A percentile compares a stretch with the other conserved stretches of the same genome.
These are phyloP conservation scores for Exsudoporus frostii DNA, from an alignment of 768 basidiomycete species.

Conservation along the genomic window DNA sequence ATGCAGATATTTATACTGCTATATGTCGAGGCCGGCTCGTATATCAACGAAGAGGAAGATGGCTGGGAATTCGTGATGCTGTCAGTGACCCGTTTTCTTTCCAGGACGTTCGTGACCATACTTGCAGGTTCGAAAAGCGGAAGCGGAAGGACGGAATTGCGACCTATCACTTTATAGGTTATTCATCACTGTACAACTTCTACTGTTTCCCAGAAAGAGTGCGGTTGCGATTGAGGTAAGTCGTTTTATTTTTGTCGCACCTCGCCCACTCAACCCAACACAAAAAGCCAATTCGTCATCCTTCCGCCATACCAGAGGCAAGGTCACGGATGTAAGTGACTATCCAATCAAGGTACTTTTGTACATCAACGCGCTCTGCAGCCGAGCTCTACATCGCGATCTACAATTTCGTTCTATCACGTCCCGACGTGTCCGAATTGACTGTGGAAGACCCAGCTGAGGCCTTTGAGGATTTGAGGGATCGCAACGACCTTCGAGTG, in stretches of 20 bases:
- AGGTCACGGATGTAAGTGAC: constrained; percentile 82
- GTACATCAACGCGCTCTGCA: constrained; percentile 26
- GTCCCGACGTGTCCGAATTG: constrained; percentile 76
- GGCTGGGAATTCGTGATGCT: constrained; percentile 90
- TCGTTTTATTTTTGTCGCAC: neutral
- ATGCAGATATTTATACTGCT: constrained; percentile 95
- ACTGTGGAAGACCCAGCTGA: constrained; percentile 98
- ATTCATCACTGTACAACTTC: constrained; percentile 92
- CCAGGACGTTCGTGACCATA: neutral
- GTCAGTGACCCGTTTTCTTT: constrained; percentile 44
- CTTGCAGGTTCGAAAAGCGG: constrained; percentile 76
- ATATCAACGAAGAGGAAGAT: constrained; percentile 91
- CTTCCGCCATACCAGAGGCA: constrained; percentile 84
- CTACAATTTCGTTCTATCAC: constrained; percentile 69
- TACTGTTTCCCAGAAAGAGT: constrained; percentile 92
- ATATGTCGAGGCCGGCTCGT: constrained; percentile 94
- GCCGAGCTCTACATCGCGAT: constrained; percentile 86
- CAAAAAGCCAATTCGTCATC: constrained; percentile 85
- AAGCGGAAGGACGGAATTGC: constrained; percentile 52
- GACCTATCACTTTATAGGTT: constrained; percentile 92
- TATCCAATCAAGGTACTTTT: neutral
- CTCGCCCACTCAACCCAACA: neutral
- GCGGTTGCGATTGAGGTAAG: constrained; percentile 81
- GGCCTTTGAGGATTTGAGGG: constrained; percentile 93
- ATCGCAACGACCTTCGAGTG: constrained; percentile 85